Percentiles rank a stretch among this genome's conserved stretches.
Evolutionary conservation across 345 rosid genomes (phyloP).

Genomic region (Citrus australasica): DNA sequence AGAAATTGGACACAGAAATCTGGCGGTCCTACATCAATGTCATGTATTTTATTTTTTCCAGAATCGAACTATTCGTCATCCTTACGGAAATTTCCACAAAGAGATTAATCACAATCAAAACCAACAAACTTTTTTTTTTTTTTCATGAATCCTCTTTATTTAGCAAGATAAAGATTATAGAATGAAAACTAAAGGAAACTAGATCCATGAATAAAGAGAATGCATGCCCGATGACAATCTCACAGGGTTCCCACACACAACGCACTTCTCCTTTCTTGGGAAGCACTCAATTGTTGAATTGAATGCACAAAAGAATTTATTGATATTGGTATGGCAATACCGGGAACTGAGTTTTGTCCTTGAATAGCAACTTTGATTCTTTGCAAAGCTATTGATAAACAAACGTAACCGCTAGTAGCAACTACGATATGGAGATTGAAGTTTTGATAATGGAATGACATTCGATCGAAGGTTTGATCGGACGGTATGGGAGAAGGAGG

Average conservation of each 20-base stretch:
- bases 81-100: not conserved
- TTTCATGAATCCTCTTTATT: constrained; percentile 21
- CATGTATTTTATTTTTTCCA: too few species aligned
- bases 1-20: too few species aligned
- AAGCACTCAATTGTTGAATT: constrained; percentile 60
- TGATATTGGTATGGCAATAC: too few species aligned
- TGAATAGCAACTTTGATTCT: too few species aligned
- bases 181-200: too few species aligned
- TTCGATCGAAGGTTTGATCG: constrained; percentile 37
- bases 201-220: too few species aligned
- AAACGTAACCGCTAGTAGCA: constrained; percentile 34
- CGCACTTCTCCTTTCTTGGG: constrained; percentile 46
- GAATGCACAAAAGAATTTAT: constrained; percentile 40
- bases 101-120: not conserved
- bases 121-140: not conserved
- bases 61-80: not conserved
- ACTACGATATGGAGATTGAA: constrained; percentile 28
- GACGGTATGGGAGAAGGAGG: constrained; percentile 49
- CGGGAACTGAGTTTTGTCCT: too few species aligned
- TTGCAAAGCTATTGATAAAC: constrained; percentile 21
- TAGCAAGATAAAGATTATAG: too few species aligned
- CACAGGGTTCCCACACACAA: constrained; percentile 72
- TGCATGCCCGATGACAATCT: constrained; percentile 36
- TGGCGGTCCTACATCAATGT: too few species aligned
- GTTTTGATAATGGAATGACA: constrained; percentile 36